Percentiles rank a stretch among this genome's conserved stretches.
phyloP scores from a whole-genome alignment of 371 early-diverging fungal species.

The Lichtheimia hyalospora region DNA sequence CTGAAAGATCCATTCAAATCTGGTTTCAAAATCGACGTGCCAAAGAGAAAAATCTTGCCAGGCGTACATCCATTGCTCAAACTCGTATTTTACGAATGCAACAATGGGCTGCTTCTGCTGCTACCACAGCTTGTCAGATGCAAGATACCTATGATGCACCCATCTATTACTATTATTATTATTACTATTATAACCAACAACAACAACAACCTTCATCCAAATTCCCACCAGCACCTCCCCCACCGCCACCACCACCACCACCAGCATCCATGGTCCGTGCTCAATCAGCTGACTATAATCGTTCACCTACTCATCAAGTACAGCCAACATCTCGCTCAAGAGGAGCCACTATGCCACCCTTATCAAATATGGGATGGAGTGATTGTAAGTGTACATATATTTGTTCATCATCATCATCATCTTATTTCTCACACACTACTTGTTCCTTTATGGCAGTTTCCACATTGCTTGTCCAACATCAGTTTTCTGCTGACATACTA shows the following conservation, averaged over 20 bases:
- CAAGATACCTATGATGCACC: constrained; percentile 25
- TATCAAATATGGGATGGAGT: constrained; percentile 8
- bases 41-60: constrained; percentile 77
- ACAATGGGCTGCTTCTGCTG: constrained; percentile 40
- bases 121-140: constrained; percentile 41
- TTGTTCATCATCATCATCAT: not conserved
- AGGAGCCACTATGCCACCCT: constrained; percentile 11
- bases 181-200: constrained; percentile 44
- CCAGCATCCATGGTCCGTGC: constrained; percentile 9
- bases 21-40: constrained; percentile 99
- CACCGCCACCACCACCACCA: constrained; percentile 13
- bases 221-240: constrained; percentile 3
- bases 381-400: not conserved
- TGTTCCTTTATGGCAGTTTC: no score
- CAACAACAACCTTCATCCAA: constrained; percentile 20
- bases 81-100: constrained; percentile 44
- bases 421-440: not conserved
- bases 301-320: not conserved
- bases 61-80: constrained; percentile 48
- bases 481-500: constrained; percentile 56
- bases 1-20: constrained; percentile 88
- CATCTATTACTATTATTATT: constrained; percentile 44
- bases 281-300: constrained; percentile 4
- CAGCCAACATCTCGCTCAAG: constrained; percentile 8
- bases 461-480: constrained; percentile 1